Evolutionary conservation across 2,329 filamentous ascomycete species (phyloP), one percentile per base, ranked within the genome.

Genomic region (Niveomyces coronatus): DNA sequence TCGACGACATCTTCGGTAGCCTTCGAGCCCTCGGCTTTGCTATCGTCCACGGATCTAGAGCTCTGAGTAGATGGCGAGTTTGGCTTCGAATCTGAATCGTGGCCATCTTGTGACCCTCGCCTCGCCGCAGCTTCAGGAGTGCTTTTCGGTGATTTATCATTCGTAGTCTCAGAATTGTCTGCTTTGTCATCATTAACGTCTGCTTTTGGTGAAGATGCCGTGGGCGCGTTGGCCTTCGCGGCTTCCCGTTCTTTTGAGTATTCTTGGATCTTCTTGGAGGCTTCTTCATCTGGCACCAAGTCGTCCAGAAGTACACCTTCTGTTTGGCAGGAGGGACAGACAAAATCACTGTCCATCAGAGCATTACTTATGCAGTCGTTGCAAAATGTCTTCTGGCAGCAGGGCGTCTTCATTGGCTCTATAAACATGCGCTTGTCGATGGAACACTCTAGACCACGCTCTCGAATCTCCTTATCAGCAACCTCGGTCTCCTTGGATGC

Each of bases 331-430:
- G 80, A 81, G 47, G 91, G 91, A 63, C 91, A 98, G 62, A 88
- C 72, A 65, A 98, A 87, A 73, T 98, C 91, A 75, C 83, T 91
- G 70, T 96, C 88, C 65, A 95, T 89, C 64, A 98, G 80, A 64
- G 88, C 85, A 76, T 94, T 94, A 61, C 91, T 93, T 66, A 98
- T 95, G 82, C 91, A 98, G 61, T 95, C 87, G 76, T 91, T 91
- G 74, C 91, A 98, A 72, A 94, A 98, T 58, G 88, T 95, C 75
- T 84, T 93, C 67, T 84, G 77, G 72, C 91, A 98, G 76, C 91
- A 98, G 49, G 91, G 89, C 57, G 91, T 96, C 76, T 94, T 94
- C 74, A 93, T 91, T 74, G 91, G 89, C 62, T 95, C 86, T 79
- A 93, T 81, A 67, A 96, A 95, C 75, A 94, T 82, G 64, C 85